phyloP scores from a whole-genome alignment of 768 basidiomycete species.

The Hemileccinum rubropunctum region DNA sequence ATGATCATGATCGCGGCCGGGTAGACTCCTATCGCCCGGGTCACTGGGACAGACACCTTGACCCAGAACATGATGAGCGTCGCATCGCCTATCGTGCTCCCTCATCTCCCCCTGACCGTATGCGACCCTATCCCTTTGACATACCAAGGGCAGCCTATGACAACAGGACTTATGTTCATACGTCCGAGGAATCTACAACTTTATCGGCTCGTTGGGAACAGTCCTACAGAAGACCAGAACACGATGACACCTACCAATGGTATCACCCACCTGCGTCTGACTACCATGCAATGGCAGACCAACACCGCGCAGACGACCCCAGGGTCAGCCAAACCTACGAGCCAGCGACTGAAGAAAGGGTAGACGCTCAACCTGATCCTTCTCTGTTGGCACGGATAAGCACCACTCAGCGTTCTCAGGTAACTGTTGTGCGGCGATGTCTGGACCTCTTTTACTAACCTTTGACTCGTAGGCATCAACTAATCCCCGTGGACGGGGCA shows the following conservation, averaged over 20 bases:
- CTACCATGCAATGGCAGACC: conserved; percentile 1
- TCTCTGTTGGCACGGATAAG: conserved; percentile 25
- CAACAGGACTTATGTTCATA: neutral
- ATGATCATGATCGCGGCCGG: conserved; percentile 7
- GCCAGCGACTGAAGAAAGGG: conserved; percentile 9
- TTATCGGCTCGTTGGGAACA: conserved; percentile 6
- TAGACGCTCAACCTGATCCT: conserved; percentile 15
- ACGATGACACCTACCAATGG: conserved; percentile 13
- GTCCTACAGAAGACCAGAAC: conserved; percentile 9
- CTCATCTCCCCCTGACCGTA: conserved; percentile 6
- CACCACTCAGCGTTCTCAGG: conserved; percentile 19
- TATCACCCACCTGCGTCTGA: conserved; percentile 2
- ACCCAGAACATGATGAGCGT: conserved; percentile 15
- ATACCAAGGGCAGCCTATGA: conserved; percentile 7
- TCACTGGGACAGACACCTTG: conserved; percentile 9
- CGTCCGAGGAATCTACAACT: neutral
- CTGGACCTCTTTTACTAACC: neutral
- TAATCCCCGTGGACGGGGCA: conserved; percentile 23
- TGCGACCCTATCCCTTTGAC: conserved; percentile 7
- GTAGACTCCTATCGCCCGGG: conserved; percentile 6
- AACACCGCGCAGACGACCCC: conserved; percentile 4
- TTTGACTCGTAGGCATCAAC: conserved; percentile 8
- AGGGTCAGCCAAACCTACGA: conserved; percentile 13
- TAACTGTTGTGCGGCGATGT: conserved; percentile 6
- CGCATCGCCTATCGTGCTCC: conserved; percentile 5